A percentile compares a stretch with the other conserved stretches of the same genome.
Conservation (phyloP, 805 yeast genomes). For the Myxozyma sirexii region DNA sequence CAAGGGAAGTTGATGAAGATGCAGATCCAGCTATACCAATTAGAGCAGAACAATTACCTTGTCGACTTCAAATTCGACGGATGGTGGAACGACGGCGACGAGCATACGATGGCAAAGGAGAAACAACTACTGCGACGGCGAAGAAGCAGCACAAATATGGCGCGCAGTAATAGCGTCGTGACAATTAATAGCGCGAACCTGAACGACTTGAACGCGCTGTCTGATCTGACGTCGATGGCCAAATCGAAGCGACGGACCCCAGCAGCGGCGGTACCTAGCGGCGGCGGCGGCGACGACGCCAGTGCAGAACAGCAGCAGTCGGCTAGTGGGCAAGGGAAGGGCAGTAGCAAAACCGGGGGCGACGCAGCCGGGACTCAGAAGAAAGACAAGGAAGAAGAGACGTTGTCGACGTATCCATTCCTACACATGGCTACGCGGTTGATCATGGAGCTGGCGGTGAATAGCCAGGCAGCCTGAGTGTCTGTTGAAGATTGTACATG, state of each 20-base stretch:
- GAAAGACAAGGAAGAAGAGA: constrained; percentile 61
- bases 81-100: constrained; percentile 64
- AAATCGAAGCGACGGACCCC: neutral
- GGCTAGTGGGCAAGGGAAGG: neutral
- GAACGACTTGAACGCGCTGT: constrained; percentile 26
- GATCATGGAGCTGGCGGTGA: constrained; percentile 96
- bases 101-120: constrained; percentile 31
- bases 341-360: neutral
- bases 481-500: neutral
- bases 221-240: constrained; percentile 20
- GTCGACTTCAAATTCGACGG: constrained; percentile 98
- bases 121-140: constrained; percentile 29
- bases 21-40: constrained; percentile 94
- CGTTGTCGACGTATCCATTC: constrained; percentile 95
- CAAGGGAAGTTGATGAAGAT: constrained; percentile 70
- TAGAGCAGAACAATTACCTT: constrained; percentile 92
- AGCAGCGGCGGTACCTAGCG: too few relatives aligned
- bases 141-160: constrained; percentile 25
- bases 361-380: neutral
- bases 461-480: constrained; percentile 60
- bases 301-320: neutral
- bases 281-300: neutral
- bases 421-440: constrained; percentile 87
- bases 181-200: constrained; percentile 30
- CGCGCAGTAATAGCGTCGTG: constrained; percentile 21